Base-by-base conservation (phyloP, 805 yeast species). In the Metschnikowia kunwiensis region DNA sequence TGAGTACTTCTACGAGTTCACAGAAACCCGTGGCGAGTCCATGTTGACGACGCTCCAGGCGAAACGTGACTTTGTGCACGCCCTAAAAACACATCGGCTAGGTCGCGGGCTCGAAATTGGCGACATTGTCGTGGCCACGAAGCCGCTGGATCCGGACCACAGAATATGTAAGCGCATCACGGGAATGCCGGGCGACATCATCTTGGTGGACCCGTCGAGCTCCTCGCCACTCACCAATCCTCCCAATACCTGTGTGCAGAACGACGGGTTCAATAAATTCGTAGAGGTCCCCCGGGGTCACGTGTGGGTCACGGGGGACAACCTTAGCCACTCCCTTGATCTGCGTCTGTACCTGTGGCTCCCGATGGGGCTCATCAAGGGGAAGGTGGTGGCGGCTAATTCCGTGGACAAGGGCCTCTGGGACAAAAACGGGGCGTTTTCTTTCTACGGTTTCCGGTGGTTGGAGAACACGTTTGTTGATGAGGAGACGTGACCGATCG, bases 231-330 rank as follows among this genome's bases (percentile, higher is more conserved):
- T 75, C 21, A 62, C 72, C 6, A 58, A 63, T 38, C 45, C 55
- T 6, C 50, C 60, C 2, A 26, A 48, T 2, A 58, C 59, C 31
- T 44, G 49, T 5, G 41, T 53, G 1, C 49, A 44, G 19, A 56
- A 67, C 36, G 73, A 69, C 43, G 73, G 71, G 7, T 68, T 55
- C 45, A 69, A 75, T 52, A 74, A 76, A 38, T 86, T 69, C 57
- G 79, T 91, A 7, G 70, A 66, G 38, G 89, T 93, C 0, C 98
- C 98, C 1, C 77, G 80, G 47, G 98, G 98, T 2, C 98, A 93
- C 60, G 85, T 86, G 31, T 93, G 97, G 97, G 82, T 89, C 3
- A 87, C 97, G 0, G 99, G 99, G 2, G 99, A 93, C 54, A 93
- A 93, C 54, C 61, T 91, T 39, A 74, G 86, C 18, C 87, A 82